Evolutionary conservation across 352 stramenopile species (phyloP), one percentile per base, ranked within the genome.

Genomic region (Pythium rishiriense): DNA sequence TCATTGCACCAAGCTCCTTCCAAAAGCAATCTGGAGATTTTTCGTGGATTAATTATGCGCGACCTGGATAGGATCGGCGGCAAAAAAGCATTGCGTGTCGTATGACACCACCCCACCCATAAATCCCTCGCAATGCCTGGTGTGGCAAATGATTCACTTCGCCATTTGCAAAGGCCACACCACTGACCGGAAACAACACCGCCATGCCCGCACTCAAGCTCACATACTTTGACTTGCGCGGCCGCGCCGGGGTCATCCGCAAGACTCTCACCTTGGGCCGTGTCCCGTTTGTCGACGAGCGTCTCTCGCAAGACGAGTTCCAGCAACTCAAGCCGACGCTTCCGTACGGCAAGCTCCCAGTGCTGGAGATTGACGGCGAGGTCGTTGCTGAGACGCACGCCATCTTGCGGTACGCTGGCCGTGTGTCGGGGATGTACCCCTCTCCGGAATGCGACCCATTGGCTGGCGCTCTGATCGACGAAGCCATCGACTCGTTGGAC

Each of bases 401-500:
- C 1, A 68, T 83, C 7, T 31, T 73, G n/a, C 62, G 68, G 19
- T 83, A 74, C 55, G 69, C 59, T 4, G 72, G 62, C 0, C 68
- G 61, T 0, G 57, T 82, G 24, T 54, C 58, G 0, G 56, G 63
- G 7, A 43, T 78, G 24, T 80, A 73, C 55, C 75, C 74, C 10
- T 17, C 33, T 21, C 76, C 79, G 24, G 47, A 47, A 22, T 69
- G 63, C 45, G 64, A 76, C 33, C 64, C 69, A 3, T 11, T 76
- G 0, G 60, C 69, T 14, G 65, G 78, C n/a, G 53, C 85, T 15
- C 51, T 62, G 35, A 55, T 88, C 19, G 78, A 88, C 59, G 81
- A 88, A 57, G 69, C 88, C 39, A 31, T 88, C 4, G 49, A 42
- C 17, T 28, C 49, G 49, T 43, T 43, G 25, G 29, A 28, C 6